A percentile compares a stretch with the other conserved stretches of the same genome.
Evolutionary conservation across 108 stramenopile genomes (phyloP).

Genomic region (Cyclostephanos tholiformis): DNA sequence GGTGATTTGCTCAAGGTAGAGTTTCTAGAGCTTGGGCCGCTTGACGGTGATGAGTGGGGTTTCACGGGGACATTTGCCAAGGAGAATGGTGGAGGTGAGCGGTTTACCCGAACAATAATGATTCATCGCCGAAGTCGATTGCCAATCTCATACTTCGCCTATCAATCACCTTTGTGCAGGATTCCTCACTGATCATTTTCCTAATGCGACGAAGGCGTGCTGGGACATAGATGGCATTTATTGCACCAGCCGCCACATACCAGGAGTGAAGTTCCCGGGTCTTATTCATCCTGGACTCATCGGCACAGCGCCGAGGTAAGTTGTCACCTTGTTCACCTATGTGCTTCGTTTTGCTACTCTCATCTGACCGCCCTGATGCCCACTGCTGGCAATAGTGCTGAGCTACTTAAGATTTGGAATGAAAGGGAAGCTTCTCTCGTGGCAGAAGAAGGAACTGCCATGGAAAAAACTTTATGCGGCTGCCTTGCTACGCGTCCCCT

Average conservation of each 20-base stretch:
- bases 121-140: neutral
- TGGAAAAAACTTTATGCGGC: slow-evolving; percentile 64
- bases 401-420: slow-evolving; percentile 73
- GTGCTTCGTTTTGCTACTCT: neutral
- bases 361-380: slow-evolving; percentile 1
- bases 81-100: slow-evolving; percentile 67
- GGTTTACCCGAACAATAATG: neutral
- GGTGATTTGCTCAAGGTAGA: slow-evolving; percentile 74
- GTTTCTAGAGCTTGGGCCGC: slow-evolving; percentile 59
- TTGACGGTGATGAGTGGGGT: slow-evolving; percentile 74
- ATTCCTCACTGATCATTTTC: slow-evolving; percentile 68
- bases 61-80: slow-evolving; percentile 74
- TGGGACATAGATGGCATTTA: slow-evolving; percentile 78
- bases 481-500: slow-evolving; percentile 65
- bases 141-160: neutral
- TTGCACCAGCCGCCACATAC: slow-evolving; percentile 58
- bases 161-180: neutral
- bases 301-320: slow-evolving; percentile 58
- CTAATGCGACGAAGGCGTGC: slow-evolving; percentile 62
- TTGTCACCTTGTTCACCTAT: neutral
- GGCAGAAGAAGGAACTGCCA: slow-evolving; percentile 58
- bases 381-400: slow-evolving; percentile 13
- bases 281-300: slow-evolving; percentile 74
- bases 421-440: slow-evolving; percentile 59
- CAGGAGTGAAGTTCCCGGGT: slow-evolving; percentile 55